Evolutionary conservation across 2,329 filamentous ascomycete genomes (phyloP).

Genomic region (Clonostachys chloroleuca): DNA sequence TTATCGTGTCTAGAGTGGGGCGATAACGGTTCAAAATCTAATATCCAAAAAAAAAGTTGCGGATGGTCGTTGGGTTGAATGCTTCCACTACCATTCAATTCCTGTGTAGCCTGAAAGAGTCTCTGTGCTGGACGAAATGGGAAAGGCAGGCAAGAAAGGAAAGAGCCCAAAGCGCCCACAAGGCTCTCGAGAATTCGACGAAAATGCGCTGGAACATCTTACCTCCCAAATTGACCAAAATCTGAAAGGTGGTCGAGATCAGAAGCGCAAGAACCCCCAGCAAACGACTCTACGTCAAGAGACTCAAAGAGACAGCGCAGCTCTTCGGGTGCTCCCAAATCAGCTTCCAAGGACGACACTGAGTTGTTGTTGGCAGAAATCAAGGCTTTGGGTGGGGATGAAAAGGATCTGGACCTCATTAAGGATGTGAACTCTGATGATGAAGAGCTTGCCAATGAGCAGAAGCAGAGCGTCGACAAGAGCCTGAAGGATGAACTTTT

Average conservation of each 20-base stretch:
- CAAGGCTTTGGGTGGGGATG: conserved; percentile 58
- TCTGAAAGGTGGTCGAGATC: conserved; percentile 27
- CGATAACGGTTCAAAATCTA: too few species aligned
- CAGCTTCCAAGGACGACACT: conserved; percentile 4
- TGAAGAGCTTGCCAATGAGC: conserved; percentile 21
- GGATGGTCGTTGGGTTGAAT: too few species aligned
- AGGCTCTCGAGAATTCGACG: conserved; percentile 32
- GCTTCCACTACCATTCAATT: too few species aligned
- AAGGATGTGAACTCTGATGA: conserved; percentile 42
- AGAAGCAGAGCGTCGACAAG: conserved; percentile 34
- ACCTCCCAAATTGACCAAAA: conserved; percentile 53
- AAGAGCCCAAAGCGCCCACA: conserved; percentile 21
- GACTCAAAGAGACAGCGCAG: conserved; percentile 31
- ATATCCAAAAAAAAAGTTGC: conserved; percentile 19
- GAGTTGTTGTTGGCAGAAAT: conserved; percentile 55
- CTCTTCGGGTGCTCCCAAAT: conserved; percentile 12
- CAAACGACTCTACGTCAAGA: conserved; percentile 22
- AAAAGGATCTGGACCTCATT: conserved; percentile 59
- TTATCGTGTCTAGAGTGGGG: too few species aligned
- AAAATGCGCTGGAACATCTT: conserved; percentile 44
- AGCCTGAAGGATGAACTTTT: conserved; percentile 25
- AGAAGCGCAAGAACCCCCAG: conserved; percentile 39
- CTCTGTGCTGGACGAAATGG: not conserved
- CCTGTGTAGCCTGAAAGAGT: conserved; percentile 20
- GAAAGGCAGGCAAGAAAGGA: conserved; percentile 22